Evolutionary conservation across 2,329 filamentous ascomycete species (phyloP).

Genomic region (Penicillium sclerotigenum): DNA sequence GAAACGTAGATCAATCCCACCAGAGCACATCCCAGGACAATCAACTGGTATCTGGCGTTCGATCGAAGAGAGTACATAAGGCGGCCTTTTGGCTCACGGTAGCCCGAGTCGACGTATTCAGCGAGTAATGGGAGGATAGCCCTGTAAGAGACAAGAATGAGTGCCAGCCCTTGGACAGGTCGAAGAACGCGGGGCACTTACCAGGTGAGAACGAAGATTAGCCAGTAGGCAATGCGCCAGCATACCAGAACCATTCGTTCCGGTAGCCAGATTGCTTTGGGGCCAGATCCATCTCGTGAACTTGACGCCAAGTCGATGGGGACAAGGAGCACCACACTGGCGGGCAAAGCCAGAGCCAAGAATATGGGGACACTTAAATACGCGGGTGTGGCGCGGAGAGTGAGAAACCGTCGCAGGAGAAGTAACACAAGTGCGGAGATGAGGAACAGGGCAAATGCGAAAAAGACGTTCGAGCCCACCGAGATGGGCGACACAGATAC

Average conservation of each 20-base stretch:
- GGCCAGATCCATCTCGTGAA: constrained; percentile 67
- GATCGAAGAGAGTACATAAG: constrained; percentile 79
- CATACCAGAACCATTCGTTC: constrained; percentile 74
- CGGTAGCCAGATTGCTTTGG: constrained; percentile 83
- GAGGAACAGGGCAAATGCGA: constrained; percentile 65
- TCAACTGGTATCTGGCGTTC: constrained; percentile 85
- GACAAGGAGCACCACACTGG: constrained; percentile 85
- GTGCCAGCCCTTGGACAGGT: constrained; percentile 2
- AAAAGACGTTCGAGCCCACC: constrained; percentile 76
- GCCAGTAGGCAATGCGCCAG: constrained; percentile 96
- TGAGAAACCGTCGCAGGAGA: constrained; percentile 84
- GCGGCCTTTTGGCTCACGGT: constrained; percentile 78
- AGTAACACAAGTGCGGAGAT: constrained; percentile 77
- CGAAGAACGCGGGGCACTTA: constrained; percentile 40
- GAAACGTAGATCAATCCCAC: constrained; percentile 80
- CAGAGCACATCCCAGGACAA: constrained; percentile 67
- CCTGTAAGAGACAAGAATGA: constrained; percentile 48
- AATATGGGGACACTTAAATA: constrained; percentile 92
- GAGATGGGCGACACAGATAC: constrained; percentile 46
- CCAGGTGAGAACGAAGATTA: constrained; percentile 95
- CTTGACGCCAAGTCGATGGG: constrained; percentile 93
- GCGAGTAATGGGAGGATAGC: constrained; percentile 87
- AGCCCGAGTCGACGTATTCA: constrained; percentile 92
- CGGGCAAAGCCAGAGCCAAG: constrained; percentile 88
- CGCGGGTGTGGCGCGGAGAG: constrained; percentile 81